Conservation (phyloP, 2,329 filamentous ascomycete species). For the Alternaria brassicae region DNA sequence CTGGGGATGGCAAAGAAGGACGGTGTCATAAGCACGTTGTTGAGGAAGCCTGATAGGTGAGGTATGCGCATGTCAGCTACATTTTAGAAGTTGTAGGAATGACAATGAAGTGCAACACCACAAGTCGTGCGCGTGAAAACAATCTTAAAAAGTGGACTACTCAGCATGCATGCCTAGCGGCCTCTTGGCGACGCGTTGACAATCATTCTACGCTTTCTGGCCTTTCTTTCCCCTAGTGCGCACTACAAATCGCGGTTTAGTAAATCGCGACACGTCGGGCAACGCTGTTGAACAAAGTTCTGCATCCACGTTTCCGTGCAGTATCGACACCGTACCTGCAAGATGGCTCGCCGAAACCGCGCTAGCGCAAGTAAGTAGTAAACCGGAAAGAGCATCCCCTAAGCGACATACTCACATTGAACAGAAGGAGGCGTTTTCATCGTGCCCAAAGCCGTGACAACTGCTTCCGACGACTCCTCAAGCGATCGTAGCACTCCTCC, state of each 20-base stretch:
- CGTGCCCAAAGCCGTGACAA: background rate
- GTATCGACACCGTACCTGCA: background rate
- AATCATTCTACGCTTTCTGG: background rate
- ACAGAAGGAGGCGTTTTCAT: conserved; percentile 4
- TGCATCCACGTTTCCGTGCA: background rate
- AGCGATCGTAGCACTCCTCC: conserved; percentile 1
- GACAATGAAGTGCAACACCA: background rate
- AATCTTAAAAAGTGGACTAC: background rate
- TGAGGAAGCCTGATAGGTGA: conserved; percentile 17
- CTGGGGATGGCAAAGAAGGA: conserved; percentile 26
- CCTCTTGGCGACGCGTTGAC: background rate
- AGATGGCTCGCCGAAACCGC: background rate
- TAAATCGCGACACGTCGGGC: background rate
- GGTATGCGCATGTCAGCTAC: background rate
- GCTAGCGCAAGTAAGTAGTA: background rate
- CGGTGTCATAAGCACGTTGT: conserved; percentile 29
- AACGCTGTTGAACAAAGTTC: background rate
- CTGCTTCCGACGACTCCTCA: background rate
- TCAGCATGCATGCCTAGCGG: background rate
- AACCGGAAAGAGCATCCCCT: background rate
- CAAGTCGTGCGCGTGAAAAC: background rate
- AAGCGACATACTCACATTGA: background rate
- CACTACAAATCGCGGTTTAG: background rate
- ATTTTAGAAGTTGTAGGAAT: background rate
- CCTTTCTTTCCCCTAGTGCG: background rate